Conservation (phyloP, 805 yeast species). For the Yamadazyma laniorum region DNA sequence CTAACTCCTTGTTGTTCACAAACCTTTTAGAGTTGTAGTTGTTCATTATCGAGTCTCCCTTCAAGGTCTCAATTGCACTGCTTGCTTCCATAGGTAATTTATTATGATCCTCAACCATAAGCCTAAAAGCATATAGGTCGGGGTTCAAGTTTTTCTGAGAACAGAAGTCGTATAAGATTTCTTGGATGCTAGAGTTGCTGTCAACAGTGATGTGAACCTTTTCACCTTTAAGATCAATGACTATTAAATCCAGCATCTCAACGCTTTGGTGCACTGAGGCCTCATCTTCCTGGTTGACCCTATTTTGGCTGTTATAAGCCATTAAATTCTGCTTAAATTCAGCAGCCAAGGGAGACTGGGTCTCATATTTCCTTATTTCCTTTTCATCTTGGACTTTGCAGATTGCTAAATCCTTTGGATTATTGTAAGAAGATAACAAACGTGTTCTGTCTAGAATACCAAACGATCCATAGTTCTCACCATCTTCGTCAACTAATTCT, state of each 20-base stretch:
- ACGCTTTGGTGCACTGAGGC: conserved; percentile 12
- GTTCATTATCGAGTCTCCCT: conserved; percentile 1
- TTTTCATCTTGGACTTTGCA: conserved; percentile 51
- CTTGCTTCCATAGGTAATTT: background rate
- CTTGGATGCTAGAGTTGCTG: conserved; percentile 19
- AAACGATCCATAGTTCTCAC: conserved; percentile 89
- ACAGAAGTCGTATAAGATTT: conserved; percentile 28
- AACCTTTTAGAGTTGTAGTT: conserved; percentile 1
- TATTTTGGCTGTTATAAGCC: conserved; percentile 4
- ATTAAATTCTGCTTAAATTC: conserved; percentile 31
- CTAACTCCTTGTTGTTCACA: conserved; percentile 8
- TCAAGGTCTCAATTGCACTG: conserved; percentile 2
- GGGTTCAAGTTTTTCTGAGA: conserved; percentile 26
- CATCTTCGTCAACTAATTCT: conserved; percentile 88
- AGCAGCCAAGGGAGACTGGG: conserved; percentile 52
- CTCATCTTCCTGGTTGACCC: conserved; percentile 2
- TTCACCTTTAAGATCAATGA: conserved; percentile 9
- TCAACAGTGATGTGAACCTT: conserved; percentile 6
- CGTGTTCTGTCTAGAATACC: conserved; percentile 79
- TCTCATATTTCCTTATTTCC: conserved; percentile 48
- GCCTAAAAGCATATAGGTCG: conserved; percentile 24
- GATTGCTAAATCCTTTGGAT: conserved; percentile 74
- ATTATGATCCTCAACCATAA: conserved; percentile 7
- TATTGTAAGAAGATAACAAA: conserved; percentile 66
- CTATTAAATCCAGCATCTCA: conserved; percentile 11